Percentiles rank a stretch among this genome's conserved stretches.
Conservation (phyloP, 108 stramenopile genomes). For the Licmophora abbreviata region DNA sequence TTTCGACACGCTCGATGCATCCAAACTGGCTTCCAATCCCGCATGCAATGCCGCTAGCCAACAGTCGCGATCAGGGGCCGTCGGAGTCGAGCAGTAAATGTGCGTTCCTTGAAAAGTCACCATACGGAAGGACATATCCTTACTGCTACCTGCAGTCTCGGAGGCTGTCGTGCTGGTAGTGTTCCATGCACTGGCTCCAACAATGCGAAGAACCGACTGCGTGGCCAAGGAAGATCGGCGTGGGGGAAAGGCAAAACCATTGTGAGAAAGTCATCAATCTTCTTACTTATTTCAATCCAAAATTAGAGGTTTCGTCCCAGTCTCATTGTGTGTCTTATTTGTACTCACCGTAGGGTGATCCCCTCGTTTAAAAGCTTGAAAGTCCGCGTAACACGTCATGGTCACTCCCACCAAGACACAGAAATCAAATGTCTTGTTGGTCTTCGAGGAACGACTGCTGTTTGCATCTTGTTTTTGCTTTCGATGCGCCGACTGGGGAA, state of each 20-base stretch:
- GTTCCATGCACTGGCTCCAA: slow-evolving; percentile 73
- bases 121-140: slow-evolving; percentile 34
- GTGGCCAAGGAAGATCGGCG: no score
- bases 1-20: no score
- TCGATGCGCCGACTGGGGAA: not conserved
- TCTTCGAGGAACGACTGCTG: not conserved
- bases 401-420: slow-evolving; percentile 61
- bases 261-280: no score
- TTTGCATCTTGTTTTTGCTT: slow-evolving; percentile 2
- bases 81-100: slow-evolving; percentile 54
- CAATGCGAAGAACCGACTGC: slow-evolving; percentile 34
- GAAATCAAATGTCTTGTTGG: slow-evolving; percentile 35
- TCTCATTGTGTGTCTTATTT: no score
- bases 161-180: slow-evolving; percentile 16
- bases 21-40: slow-evolving; percentile 50
- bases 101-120: slow-evolving; percentile 76
- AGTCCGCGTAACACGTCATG: slow-evolving; percentile 60
- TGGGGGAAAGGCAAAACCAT: slow-evolving; percentile 2
- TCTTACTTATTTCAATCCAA: no score
- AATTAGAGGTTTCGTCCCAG: no score
- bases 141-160: not conserved
- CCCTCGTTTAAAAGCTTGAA: slow-evolving; percentile 42
- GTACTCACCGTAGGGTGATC: no score
- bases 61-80: slow-evolving; percentile 44
- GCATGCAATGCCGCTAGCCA: slow-evolving; percentile 73